These are phyloP conservation scores for Aspergillus pseudoterreus DNA, from an alignment of 2,329 filamentous ascomycete species.

Conservation along the genomic window DNA sequence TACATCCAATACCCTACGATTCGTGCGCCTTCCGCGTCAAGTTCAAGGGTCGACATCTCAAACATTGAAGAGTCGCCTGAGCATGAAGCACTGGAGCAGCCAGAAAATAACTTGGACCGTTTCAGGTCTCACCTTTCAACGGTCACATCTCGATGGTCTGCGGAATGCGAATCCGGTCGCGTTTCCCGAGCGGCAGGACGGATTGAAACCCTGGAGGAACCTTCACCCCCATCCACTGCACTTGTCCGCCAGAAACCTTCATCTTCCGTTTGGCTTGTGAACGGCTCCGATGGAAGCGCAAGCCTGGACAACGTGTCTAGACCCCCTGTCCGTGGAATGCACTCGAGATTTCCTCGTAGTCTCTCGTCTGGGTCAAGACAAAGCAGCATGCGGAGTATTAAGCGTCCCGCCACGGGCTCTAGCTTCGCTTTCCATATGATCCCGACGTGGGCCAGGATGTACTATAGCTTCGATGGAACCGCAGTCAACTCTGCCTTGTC, in stretches of 20 bases:
- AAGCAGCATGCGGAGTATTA: slow-evolving; percentile 34
- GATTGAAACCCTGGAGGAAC: slow-evolving; percentile 18
- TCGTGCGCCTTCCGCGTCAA: slow-evolving; percentile 35
- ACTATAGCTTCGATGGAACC: slow-evolving; percentile 66
- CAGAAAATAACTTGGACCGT: slow-evolving; percentile 31
- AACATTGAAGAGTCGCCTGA: slow-evolving; percentile 19
- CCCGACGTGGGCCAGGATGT: slow-evolving; percentile 55
- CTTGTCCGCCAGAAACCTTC: slow-evolving; percentile 20
- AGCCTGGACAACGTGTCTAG: slow-evolving; percentile 34
- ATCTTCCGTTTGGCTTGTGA: slow-evolving; percentile 35
- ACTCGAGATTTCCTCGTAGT: slow-evolving; percentile 36
- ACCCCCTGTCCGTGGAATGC: slow-evolving; percentile 29
- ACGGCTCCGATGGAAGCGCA: slow-evolving; percentile 31
- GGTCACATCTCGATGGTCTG: slow-evolving; percentile 42
- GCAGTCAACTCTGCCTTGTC: slow-evolving; percentile 45
- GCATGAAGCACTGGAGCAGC: slow-evolving; percentile 23
- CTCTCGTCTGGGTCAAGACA: slow-evolving; percentile 41
- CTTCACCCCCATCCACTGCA: slow-evolving; percentile 21
- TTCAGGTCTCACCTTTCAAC: slow-evolving; percentile 44
- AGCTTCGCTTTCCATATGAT: slow-evolving; percentile 43
- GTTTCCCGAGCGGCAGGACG: slow-evolving; percentile 20
- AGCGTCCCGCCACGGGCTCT: slow-evolving; percentile 41
- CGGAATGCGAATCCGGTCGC: slow-evolving; percentile 27
- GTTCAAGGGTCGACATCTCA: slow-evolving; percentile 40
- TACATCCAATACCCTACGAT: slow-evolving; percentile 39